Conservation (phyloP, 1,139 yeast genomes). For the Geotrichum restrictum region DNA sequence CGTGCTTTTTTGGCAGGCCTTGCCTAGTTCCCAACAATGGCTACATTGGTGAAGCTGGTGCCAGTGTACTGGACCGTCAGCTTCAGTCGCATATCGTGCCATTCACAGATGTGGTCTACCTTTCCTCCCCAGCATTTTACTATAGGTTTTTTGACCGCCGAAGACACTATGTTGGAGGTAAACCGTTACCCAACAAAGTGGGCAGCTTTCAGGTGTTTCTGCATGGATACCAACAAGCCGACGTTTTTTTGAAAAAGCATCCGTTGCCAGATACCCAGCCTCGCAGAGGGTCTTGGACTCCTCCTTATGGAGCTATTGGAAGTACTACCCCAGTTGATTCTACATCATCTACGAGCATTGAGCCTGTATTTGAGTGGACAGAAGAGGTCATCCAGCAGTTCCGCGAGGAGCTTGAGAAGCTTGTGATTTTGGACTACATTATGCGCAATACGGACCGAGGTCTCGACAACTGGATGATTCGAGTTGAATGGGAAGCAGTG, state of each 20-base stretch:
- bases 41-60: constrained; percentile 69
- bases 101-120: constrained; percentile 54
- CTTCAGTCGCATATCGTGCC: constrained; percentile 62
- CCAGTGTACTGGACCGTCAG: constrained; percentile 59
- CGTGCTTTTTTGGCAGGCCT: constrained; percentile 72
- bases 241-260: constrained; percentile 51
- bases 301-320: background rate
- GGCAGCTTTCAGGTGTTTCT: constrained; percentile 69
- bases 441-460: constrained; percentile 77
- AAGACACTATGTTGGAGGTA: constrained; percentile 27
- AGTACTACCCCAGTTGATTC: constrained; percentile 6
- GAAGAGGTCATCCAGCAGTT: constrained; percentile 49
- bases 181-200: constrained; percentile 47
- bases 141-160: constrained; percentile 50
- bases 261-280: constrained; percentile 50
- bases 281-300: constrained; percentile 2
- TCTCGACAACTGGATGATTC: constrained; percentile 75
- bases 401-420: constrained; percentile 60
- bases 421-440: constrained; percentile 66
- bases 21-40: constrained; percentile 72
- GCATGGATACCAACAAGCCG: constrained; percentile 58
- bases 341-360: constrained; percentile 27
- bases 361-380: constrained; percentile 52
- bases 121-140: constrained; percentile 55
- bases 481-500: constrained; percentile 47